Evolutionary conservation across 345 rosid genomes (phyloP).

Genomic region (Draba incana): DNA sequence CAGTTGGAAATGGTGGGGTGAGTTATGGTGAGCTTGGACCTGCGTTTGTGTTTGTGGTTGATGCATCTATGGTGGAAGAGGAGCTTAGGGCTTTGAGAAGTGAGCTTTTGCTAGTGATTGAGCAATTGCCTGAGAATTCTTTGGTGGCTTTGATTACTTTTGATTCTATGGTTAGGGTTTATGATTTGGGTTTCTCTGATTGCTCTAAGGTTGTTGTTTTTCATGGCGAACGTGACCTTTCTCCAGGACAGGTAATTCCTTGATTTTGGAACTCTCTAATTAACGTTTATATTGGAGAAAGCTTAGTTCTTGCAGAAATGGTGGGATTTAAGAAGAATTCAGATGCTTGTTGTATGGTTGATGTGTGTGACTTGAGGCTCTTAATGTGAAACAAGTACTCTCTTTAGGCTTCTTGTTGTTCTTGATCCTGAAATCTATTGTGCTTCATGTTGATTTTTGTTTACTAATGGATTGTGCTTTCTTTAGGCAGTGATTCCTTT

Average conservation of each 20-base stretch:
- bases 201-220: constrained; percentile 74
- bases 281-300: background rate
- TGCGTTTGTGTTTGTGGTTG: constrained; percentile 87
- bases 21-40: constrained; percentile 56
- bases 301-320: constrained; percentile 6
- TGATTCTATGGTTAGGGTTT: constrained; percentile 85
- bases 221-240: constrained; percentile 76
- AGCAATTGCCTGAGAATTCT: constrained; percentile 79
- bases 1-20: constrained; percentile 39
- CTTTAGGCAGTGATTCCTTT: constrained; percentile 4
- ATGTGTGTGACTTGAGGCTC: constrained; percentile 10
- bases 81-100: constrained; percentile 73
- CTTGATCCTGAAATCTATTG: background rate
- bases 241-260: constrained; percentile 67
- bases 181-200: constrained; percentile 76
- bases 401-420: background rate
- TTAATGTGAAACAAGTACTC: constrained; percentile 17
- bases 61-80: constrained; percentile 67
- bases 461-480: background rate
- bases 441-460: constrained; percentile 11
- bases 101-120: constrained; percentile 72
- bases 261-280: background rate
- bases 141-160: constrained; percentile 73
- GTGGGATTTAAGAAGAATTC: background rate
- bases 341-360: background rate